Base-by-base conservation (phyloP, 106 monocot genomes). In the Iris macrosiphon region DNA sequence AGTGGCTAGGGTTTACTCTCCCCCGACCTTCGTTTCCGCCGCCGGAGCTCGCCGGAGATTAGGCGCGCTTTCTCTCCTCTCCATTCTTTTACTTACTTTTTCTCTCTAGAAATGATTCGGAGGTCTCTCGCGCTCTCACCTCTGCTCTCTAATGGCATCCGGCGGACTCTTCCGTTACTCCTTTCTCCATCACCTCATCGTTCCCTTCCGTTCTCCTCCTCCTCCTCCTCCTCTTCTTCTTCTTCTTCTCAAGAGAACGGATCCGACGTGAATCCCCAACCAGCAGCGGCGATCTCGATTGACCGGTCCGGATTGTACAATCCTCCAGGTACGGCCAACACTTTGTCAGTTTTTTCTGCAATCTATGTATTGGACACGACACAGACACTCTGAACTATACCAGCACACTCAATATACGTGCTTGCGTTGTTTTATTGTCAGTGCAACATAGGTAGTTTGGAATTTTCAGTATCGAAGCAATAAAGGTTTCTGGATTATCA, bases 291-390 rank as follows among this genome's bases (percentile, higher is more conserved):
- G 54, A 51, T 93, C 65, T 81, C 88, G 3, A 44, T 93, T 52
- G 93, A 93, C 57, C 83, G 93, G 14, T 88, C 88, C 34, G 93
- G 80, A 21, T 53, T 88, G 43, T 62, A 59, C 70, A 93, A 93
- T 70, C 78, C 83, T 28, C 55, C 84, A 63, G 83, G 93, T 93
- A 25, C 34, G 10, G 34, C 10, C 34, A 35, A 43, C 16, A 20
- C 6, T 31, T 32, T 8, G 15, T 2, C 5, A 31, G 6, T 47
- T 28, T 52, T 20, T 6, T 20, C 8, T 30, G 15, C n/a, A n/a
- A n/a, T n/a, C n/a, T n/a, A n/a, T n/a, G n/a, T n/a, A n/a, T n/a
- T n/a, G n/a, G n/a, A n/a, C n/a, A n/a, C n/a, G n/a, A n/a, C n/a
- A n/a, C n/a, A n/a, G n/a, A n/a, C n/a, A n/a, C n/a, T n/a, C n/a